Evolutionary conservation across 495 filamentous ascomycete genomes (phyloP).

Genomic region (Penicillium nucicola): DNA sequence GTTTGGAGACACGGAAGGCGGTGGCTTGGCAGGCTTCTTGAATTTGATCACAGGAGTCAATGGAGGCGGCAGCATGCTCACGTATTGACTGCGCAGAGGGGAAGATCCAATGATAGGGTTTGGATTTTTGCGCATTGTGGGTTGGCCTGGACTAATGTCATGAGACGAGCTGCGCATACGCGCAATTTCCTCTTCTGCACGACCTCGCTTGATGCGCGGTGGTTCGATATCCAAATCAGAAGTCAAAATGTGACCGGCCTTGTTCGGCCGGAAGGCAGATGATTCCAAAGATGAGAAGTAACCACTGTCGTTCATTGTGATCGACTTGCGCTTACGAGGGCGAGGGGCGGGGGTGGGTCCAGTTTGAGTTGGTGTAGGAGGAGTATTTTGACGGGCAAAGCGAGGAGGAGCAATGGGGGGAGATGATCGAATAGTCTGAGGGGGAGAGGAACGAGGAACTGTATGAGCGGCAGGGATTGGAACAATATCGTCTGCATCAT

Average conservation of each 20-base stretch:
- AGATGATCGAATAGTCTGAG: constrained; percentile 76
- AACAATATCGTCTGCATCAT: constrained; percentile 55
- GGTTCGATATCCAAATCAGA: constrained; percentile 71
- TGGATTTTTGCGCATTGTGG: constrained; percentile 41
- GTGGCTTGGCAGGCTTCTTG: constrained; percentile 75
- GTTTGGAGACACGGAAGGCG: constrained; percentile 86
- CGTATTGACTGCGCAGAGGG: constrained; percentile 52
- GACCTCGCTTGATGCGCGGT: constrained; percentile 77
- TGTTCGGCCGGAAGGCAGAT: constrained; percentile 73
- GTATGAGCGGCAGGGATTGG: constrained; percentile 29
- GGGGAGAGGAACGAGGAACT: constrained; percentile 55
- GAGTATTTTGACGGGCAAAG: constrained; percentile 65
- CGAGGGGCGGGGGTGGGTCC: constrained; percentile 51
- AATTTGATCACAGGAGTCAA: constrained; percentile 86
- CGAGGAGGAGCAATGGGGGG: constrained; percentile 71
- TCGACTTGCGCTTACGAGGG: constrained; percentile 67
- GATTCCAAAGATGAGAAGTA: constrained; percentile 98
- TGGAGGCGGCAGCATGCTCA: constrained; percentile 67
- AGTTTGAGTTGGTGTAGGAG: constrained; percentile 64
- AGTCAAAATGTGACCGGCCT: constrained; percentile 56
- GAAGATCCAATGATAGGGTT: constrained; percentile 54
- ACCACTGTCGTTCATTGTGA: constrained; percentile 86
- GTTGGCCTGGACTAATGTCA: constrained; percentile 76
- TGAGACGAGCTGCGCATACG: constrained; percentile 89
- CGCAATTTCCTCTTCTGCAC: constrained; percentile 93